phyloP scores from a whole-genome alignment of 345 rosid genomes.

The Gossypium turneri region DNA sequence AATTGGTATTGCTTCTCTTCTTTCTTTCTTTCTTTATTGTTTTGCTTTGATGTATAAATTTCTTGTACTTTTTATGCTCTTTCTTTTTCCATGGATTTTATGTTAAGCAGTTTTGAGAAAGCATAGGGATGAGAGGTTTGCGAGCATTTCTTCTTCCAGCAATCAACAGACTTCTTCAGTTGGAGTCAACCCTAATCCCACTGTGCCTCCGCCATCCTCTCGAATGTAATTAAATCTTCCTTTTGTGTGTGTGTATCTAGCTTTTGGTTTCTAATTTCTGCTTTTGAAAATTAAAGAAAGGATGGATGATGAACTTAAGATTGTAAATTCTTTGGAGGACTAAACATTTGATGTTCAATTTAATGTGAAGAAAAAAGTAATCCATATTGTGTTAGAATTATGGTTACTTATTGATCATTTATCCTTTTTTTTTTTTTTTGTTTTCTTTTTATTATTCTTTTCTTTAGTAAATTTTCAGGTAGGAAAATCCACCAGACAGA shows the following conservation, averaged over 20 bases:
- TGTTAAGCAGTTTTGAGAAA: slow-evolving; percentile 30
- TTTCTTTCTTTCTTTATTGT: neutral
- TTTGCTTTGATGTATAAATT: neutral
- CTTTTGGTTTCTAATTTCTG: neutral
- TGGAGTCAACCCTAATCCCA: slow-evolving; percentile 47
- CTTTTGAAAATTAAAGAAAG: neutral
- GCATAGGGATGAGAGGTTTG: slow-evolving; percentile 45
- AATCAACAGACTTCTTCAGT: slow-evolving; percentile 62
- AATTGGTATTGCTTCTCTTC: neutral
- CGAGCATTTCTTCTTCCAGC: slow-evolving; percentile 47
- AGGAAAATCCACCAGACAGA: neutral
- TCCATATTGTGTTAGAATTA: neutral
- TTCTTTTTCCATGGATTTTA: neutral
- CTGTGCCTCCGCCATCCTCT: slow-evolving; percentile 66
- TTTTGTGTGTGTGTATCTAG: neutral
- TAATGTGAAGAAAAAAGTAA: neutral
- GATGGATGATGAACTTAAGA: neutral
- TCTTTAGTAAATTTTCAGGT: neutral
- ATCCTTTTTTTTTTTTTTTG: neutral
- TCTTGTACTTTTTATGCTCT: neutral
- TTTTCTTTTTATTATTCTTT: neutral
- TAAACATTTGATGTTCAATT: neutral
- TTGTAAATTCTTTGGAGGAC: neutral
- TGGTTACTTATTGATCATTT: neutral
- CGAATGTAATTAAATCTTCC: slow-evolving; percentile 37